A percentile compares a stretch with the other conserved stretches of the same genome.
phyloP scores from a whole-genome alignment of 192 early-diverging fungal species.

The Podila epigama region DNA sequence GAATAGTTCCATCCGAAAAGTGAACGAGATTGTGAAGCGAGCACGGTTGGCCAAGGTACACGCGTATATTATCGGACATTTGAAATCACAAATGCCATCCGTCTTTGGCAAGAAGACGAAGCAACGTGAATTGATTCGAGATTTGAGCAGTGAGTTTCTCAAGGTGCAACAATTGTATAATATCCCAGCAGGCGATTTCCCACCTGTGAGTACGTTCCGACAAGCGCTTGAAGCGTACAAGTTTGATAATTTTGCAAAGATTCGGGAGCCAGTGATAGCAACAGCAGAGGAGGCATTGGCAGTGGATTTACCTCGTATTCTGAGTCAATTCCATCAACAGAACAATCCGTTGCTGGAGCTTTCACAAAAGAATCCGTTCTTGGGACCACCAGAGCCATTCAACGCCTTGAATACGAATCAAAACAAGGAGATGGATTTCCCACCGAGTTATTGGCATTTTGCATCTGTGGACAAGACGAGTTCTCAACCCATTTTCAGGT shows the following conservation, averaged over 20 bases:
- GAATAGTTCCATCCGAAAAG: conserved; percentile 82
- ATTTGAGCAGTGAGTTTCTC: conserved; percentile 76
- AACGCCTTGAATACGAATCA: conserved; percentile 13
- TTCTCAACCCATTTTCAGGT: conserved; percentile 56
- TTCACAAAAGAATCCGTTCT: conserved; percentile 64
- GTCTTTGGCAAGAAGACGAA: conserved; percentile 86
- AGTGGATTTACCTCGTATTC: conserved; percentile 77
- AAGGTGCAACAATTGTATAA: conserved; percentile 80
- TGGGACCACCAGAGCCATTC: conserved; percentile 20
- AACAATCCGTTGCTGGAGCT: conserved; percentile 74
- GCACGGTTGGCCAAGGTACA: conserved; percentile 82
- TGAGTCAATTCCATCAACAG: conserved; percentile 73
- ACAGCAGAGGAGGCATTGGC: conserved; percentile 79
- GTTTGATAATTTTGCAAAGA: conserved; percentile 81
- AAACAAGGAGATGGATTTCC: conserved; percentile 12
- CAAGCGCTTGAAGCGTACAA: conserved; percentile 75
- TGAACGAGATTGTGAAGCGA: conserved; percentile 93
- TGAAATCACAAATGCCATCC: conserved; percentile 81
- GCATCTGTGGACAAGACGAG: conserved; percentile 57
- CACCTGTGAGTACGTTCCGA: conserved; percentile 79
- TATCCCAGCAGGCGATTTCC: conserved; percentile 86
- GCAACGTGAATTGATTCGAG: conserved; percentile 70
- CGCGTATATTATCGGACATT: conserved; percentile 84
- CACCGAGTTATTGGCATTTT: conserved; percentile 64
- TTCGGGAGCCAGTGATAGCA: conserved; percentile 70